Evolutionary conservation across 768 basidiomycete genomes (phyloP).

Genomic region (Boletus huronensis): DNA sequence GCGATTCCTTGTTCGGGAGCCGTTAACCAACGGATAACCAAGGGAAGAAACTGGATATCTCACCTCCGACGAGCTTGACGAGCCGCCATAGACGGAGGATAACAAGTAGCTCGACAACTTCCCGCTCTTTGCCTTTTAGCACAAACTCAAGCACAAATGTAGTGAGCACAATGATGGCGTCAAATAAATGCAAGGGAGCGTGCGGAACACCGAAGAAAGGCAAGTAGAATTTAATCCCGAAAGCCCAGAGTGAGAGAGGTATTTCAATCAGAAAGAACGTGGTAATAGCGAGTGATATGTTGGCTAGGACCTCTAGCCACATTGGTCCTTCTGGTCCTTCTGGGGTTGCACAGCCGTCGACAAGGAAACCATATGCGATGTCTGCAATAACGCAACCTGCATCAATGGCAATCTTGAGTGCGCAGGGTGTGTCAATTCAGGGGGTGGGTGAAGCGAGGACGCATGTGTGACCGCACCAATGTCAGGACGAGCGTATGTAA

Average conservation of each 20-base stretch:
- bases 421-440: conserved; percentile 5
- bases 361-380: conserved; percentile 64
- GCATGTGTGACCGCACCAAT: conserved; percentile 43
- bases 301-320: conserved; percentile 62
- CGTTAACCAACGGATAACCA: background rate
- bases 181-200: conserved; percentile 68
- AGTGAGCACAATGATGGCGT: conserved; percentile 63
- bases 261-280: conserved; percentile 77
- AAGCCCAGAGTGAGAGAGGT: conserved; percentile 62
- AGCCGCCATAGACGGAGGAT: conserved; percentile 78
- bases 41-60: conserved; percentile 4
- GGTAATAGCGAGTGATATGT: conserved; percentile 65
- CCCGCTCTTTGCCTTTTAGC: conserved; percentile 63
- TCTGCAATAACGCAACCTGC: conserved; percentile 69
- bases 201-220: conserved; percentile 56
- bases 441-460: conserved; percentile 16
- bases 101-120: conserved; percentile 68
- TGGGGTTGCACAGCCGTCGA: conserved; percentile 43
- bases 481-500: conserved; percentile 58
- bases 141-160: conserved; percentile 74
- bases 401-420: conserved; percentile 55
- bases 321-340: conserved; percentile 45
- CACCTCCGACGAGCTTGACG: conserved; percentile 68
- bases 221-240: conserved; percentile 59
- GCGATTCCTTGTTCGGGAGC: conserved; percentile 53